Base-by-base conservation (phyloP, 1,284 basidiomycete species). In the Mycena sp. region DNA sequence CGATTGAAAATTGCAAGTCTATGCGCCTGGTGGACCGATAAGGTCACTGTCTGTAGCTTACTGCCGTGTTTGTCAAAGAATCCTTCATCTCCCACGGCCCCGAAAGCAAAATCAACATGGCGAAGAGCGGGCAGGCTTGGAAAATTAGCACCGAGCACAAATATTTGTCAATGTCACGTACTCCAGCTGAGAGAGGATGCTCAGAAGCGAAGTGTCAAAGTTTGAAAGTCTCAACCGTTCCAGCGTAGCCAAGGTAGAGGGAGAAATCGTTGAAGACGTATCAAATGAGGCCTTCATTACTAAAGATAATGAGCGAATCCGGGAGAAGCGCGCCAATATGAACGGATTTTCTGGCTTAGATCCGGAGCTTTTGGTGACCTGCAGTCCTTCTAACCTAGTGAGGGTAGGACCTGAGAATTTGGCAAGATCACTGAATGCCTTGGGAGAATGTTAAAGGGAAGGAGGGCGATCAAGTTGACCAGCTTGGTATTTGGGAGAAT, bases 51-150 rank as follows among this genome's bases (percentile, higher is more conserved):
- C 21, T 11, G 49, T 30, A 62, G 54, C 54, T 57, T 57, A 37
- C 26, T 29, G 21, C 61, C 61, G 9, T 62, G 61, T 26, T 62
- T 62, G 5, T 11, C n/a, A 14, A 62, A 29, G 35, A 62, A 62
- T 25, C 12, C 6, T 7, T 5, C 35, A 2, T 46, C 10, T 6
- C 23, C 48, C 21, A 10, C 17, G 26, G 32, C 25, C 1, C 45
- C 44, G 16, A 5, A n/a, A 1, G 19, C 41, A 32, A 56, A 52
- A n/a, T 9, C 17, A 26, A 29, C 49, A 19, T 45, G 19, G n/a
- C 55, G 53, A 37, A 62, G 54, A 16, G 49, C 46, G 25, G 26
- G 41, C 11, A 62, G 35, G 30, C 61, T 62, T 35, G 10, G 23
- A 23, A 37, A 17, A n/a, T 14, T 6, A 29, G 51, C 19, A 62